phyloP scores from a whole-genome alignment of 345 rosid genomes.

The Geranium brycei region DNA sequence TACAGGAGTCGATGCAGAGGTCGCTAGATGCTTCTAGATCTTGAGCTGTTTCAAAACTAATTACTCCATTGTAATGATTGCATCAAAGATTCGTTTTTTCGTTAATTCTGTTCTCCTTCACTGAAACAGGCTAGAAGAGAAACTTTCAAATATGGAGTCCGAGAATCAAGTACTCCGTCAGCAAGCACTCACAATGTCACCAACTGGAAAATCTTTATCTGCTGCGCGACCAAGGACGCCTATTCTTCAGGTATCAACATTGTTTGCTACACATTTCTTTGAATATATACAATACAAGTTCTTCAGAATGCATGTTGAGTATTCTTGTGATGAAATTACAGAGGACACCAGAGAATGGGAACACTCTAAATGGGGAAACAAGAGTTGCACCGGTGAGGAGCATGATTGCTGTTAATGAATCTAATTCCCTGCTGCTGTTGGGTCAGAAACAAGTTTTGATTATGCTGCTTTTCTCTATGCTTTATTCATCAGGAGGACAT shows the following conservation, averaged over 20 bases:
- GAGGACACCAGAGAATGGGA: conserved; percentile 88
- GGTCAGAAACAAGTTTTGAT: background rate
- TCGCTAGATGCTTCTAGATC: conserved; percentile 21
- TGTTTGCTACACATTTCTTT: background rate
- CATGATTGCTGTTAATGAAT: conserved; percentile 3
- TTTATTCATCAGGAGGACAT: conserved; percentile 38
- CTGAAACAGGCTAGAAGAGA: conserved; percentile 71
- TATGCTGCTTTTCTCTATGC: conserved; percentile 4
- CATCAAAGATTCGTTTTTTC: background rate
- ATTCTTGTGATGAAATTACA: conserved; percentile 28
- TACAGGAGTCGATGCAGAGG: conserved; percentile 96
- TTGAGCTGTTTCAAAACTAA: background rate
- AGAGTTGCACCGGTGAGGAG: conserved; percentile 48
- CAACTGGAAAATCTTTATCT: conserved; percentile 72
- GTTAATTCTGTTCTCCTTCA: conserved; percentile 6
- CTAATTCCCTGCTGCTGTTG: background rate
- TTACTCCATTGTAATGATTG: background rate
- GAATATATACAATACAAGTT: background rate
- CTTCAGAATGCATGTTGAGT: background rate
- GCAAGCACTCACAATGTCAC: conserved; percentile 87
- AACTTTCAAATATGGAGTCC: conserved; percentile 88
- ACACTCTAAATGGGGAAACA: conserved; percentile 51
- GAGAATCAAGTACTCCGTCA: conserved; percentile 98
- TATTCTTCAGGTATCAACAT: conserved; percentile 49
- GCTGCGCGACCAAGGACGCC: conserved; percentile 55